phyloP scores from a whole-genome alignment of 805 yeast genomes.

The Clavispora carvajalis region DNA sequence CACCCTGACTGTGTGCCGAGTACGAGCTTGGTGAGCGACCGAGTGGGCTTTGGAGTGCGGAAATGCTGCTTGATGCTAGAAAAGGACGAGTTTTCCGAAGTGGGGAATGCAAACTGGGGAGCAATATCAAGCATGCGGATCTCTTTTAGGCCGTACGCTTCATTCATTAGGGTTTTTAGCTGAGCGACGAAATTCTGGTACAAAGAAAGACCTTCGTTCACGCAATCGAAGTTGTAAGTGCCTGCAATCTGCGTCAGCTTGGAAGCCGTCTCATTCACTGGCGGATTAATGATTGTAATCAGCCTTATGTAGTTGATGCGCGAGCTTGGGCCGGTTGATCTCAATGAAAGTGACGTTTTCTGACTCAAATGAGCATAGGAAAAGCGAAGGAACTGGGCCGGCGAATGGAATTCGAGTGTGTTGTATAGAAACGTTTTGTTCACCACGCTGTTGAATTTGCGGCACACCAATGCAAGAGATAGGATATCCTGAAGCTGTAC shows the following conservation, averaged over 20 bases:
- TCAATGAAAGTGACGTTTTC: slow-evolving; percentile 16
- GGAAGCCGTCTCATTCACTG: slow-evolving; percentile 18
- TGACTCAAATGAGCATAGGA: slow-evolving; percentile 28
- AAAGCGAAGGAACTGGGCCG: slow-evolving; percentile 30
- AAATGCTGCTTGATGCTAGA: slow-evolving; percentile 11
- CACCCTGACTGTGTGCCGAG: slow-evolving; percentile 44
- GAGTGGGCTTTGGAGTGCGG: slow-evolving; percentile 11
- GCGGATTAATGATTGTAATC: slow-evolving; percentile 31
- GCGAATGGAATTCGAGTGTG: slow-evolving; percentile 21
- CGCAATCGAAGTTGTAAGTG: slow-evolving; percentile 26
- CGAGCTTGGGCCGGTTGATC: slow-evolving; percentile 22
- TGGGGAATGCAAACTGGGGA: slow-evolving; percentile 42
- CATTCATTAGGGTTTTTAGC: slow-evolving; percentile 33
- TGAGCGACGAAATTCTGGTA: slow-evolving; percentile 23
- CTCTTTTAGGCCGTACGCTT: slow-evolving; percentile 41
- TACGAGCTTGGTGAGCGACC: slow-evolving; percentile 28
- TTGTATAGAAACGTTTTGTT: slow-evolving; percentile 35
- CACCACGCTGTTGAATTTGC: slow-evolving; percentile 30
- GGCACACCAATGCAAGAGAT: slow-evolving; percentile 28
- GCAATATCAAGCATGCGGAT: slow-evolving; percentile 42
- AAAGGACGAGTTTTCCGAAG: slow-evolving; percentile 2
- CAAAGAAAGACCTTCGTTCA: slow-evolving; percentile 11
- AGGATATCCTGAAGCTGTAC: slow-evolving; percentile 11
- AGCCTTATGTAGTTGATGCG: slow-evolving; percentile 26
- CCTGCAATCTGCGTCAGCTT: slow-evolving; percentile 31